These are phyloP conservation scores for Cokeromyces recurvatus DNA, from an alignment of 371 early-diverging fungal genomes.

Conservation along the genomic window DNA sequence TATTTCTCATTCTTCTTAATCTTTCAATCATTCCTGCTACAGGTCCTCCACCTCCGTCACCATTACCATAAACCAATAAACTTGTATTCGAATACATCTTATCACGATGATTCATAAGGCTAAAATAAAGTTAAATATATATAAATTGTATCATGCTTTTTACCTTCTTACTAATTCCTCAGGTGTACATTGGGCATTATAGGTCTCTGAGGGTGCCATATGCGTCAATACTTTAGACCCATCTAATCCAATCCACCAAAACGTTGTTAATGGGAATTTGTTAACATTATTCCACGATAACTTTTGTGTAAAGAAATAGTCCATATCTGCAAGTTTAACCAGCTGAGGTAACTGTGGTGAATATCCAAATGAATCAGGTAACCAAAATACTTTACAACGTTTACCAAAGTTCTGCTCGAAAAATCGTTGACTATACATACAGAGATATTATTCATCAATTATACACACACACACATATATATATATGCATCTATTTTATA, in stretches of 20 bases:
- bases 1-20: slow-evolving; percentile 62
- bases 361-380: slow-evolving; percentile 85
- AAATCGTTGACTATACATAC: slow-evolving; percentile 79
- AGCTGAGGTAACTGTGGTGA: slow-evolving; percentile 72
- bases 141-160: too few relatives aligned
- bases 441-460: too few relatives aligned
- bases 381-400: slow-evolving; percentile 82
- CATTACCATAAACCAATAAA: slow-evolving; percentile 87
- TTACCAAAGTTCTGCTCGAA: slow-evolving; percentile 78
- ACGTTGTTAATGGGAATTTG: slow-evolving; percentile 92
- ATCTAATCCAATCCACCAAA: slow-evolving; percentile 59
- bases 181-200: slow-evolving; percentile 34
- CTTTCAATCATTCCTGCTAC: slow-evolving; percentile 79
- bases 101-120: slow-evolving; percentile 77
- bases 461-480: too few relatives aligned
- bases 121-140: too few relatives aligned
- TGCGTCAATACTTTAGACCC: slow-evolving; percentile 32
- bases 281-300: slow-evolving; percentile 96
- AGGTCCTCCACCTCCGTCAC: slow-evolving; percentile 98
- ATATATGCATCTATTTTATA: too few relatives aligned
- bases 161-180: slow-evolving; percentile 26
- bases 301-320: slow-evolving; percentile 96
- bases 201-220: slow-evolving; percentile 36
- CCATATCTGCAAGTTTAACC: slow-evolving; percentile 62
- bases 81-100: slow-evolving; percentile 77